Evolutionary conservation across 139 green algal species (phyloP).

Genomic region (Chlamydomonas schloesseri): DNA sequence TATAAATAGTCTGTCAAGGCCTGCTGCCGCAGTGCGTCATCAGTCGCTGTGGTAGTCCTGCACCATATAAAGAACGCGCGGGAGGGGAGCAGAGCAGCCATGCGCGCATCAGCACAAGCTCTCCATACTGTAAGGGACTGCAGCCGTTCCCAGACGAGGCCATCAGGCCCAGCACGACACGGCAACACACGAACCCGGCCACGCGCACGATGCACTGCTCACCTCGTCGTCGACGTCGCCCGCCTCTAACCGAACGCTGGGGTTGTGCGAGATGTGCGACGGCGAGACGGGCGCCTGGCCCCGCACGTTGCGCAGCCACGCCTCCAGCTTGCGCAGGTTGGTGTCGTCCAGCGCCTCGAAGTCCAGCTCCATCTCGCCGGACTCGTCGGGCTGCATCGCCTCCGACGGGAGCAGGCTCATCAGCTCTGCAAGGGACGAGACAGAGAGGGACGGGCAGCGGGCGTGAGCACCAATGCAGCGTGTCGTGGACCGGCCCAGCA

Average conservation of each 20-base stretch:
- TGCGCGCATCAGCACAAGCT: no score
- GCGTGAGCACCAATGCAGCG: neutral
- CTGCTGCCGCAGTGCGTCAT: neutral
- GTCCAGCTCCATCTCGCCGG: constrained; percentile 44
- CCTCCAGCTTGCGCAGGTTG: constrained; percentile 38
- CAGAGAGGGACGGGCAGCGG: neutral
- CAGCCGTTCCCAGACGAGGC: no score
- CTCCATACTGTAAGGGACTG: no score
- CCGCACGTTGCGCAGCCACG: constrained; percentile 30
- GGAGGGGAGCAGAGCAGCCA: no score
- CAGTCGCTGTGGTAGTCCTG: constrained; percentile 48
- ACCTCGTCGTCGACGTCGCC: constrained; percentile 38
- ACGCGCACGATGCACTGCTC: neutral
- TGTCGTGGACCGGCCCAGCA: no score
- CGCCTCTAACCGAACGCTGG: constrained; percentile 38
- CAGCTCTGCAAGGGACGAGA: constrained; percentile 18
- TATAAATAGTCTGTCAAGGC: no score
- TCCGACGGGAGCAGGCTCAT: constrained; percentile 33
- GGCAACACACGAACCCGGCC: no score
- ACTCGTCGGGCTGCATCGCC: constrained; percentile 43
- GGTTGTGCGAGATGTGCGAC: constrained; percentile 43
- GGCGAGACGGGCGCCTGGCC: constrained; percentile 31
- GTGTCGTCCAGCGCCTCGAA: constrained; percentile 45
- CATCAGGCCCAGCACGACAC: no score
- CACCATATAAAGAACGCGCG: no score